Conservation (phyloP, 805 yeast genomes). For the Deakozyma indianensis region DNA sequence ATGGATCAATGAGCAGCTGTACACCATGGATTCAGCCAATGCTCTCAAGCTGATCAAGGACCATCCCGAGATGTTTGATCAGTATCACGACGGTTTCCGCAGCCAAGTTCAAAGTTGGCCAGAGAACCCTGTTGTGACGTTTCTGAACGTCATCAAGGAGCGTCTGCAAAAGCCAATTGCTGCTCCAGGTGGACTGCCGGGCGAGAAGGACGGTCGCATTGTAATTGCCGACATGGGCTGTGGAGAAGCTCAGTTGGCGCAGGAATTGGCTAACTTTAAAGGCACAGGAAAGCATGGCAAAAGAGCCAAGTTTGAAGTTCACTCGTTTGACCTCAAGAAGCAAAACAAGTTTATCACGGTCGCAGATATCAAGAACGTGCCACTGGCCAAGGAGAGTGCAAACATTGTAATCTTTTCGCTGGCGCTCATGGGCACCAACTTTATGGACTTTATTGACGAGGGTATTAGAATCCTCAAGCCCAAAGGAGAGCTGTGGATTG, state of each 20-base stretch:
- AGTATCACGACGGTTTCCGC: constrained; percentile 89
- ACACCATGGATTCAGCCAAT: constrained; percentile 65
- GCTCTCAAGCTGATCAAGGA: constrained; percentile 61
- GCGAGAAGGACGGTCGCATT: constrained; percentile 37
- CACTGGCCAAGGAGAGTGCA: constrained; percentile 64
- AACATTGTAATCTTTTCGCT: constrained; percentile 85
- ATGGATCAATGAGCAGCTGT: constrained; percentile 97
- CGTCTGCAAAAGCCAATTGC: constrained; percentile 46
- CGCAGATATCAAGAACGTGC: constrained; percentile 91
- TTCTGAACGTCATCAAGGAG: constrained; percentile 52
- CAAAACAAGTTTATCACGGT: constrained; percentile 85
- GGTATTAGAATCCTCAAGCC: constrained; percentile 80
- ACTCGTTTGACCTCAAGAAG: constrained; percentile 82
- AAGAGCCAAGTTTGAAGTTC: constrained; percentile 38
- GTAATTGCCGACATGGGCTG: constrained; percentile 98
- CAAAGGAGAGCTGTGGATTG: constrained; percentile 91
- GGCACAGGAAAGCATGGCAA: constrained; percentile 19
- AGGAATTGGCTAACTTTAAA: constrained; percentile 36
- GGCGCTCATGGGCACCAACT: constrained; percentile 95
- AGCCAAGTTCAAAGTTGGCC: constrained; percentile 97
- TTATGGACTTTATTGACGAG: constrained; percentile 79
- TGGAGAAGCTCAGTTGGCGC: constrained; percentile 86
- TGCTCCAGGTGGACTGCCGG: constrained; percentile 93
- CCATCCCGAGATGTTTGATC: constrained; percentile 83
- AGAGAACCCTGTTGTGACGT: constrained; percentile 91